Evolutionary conservation across 1,139 yeast genomes (phyloP).

Genomic region (Yamadazyma diddensiae): DNA sequence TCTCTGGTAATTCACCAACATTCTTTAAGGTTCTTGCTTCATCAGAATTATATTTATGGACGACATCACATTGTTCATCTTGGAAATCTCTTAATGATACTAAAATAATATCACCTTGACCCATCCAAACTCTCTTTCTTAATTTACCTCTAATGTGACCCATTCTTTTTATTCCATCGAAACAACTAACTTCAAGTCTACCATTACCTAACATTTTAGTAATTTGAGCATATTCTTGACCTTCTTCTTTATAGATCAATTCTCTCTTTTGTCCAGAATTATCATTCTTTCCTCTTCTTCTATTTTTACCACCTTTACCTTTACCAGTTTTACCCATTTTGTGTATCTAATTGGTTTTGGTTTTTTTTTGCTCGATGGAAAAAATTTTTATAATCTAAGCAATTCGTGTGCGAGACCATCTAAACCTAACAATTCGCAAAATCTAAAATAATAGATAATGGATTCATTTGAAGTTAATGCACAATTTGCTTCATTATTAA

Average conservation of each 20-base stretch:
- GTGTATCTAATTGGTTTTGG: slow-evolving; percentile 3
- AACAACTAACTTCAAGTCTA: slow-evolving; percentile 91
- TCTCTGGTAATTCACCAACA: slow-evolving; percentile 95
- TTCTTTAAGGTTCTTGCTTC: slow-evolving; percentile 97
- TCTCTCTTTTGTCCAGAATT: slow-evolving; percentile 92
- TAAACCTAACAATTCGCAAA: too few relatives aligned
- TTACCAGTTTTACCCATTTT: slow-evolving; percentile 55
- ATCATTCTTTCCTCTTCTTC: slow-evolving; percentile 99
- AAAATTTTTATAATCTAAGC: slow-evolving; percentile 4
- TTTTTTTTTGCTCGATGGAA: slow-evolving; percentile 2
- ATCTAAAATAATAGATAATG: slow-evolving; percentile 25
- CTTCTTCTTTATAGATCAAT: slow-evolving; percentile 86
- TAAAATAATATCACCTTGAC: slow-evolving; percentile 95
- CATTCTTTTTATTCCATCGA: slow-evolving; percentile 89
- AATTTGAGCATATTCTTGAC: slow-evolving; percentile 98
- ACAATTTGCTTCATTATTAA: slow-evolving; percentile 61
- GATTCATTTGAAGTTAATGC: slow-evolving; percentile 79
- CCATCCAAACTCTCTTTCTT: slow-evolving; percentile 99
- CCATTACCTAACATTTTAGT: slow-evolving; percentile 99
- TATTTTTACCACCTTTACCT: slow-evolving; percentile 74
- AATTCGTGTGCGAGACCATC: slow-evolving; percentile 4
- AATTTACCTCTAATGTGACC: slow-evolving; percentile 98
- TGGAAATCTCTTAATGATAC: slow-evolving; percentile 98
- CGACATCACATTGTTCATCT: slow-evolving; percentile 97
- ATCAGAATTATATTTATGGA: slow-evolving; percentile 93